These are phyloP conservation scores for Marsdenia floribunda DNA, from an alignment of 257 asterid genomes.

Conservation along the genomic window DNA sequence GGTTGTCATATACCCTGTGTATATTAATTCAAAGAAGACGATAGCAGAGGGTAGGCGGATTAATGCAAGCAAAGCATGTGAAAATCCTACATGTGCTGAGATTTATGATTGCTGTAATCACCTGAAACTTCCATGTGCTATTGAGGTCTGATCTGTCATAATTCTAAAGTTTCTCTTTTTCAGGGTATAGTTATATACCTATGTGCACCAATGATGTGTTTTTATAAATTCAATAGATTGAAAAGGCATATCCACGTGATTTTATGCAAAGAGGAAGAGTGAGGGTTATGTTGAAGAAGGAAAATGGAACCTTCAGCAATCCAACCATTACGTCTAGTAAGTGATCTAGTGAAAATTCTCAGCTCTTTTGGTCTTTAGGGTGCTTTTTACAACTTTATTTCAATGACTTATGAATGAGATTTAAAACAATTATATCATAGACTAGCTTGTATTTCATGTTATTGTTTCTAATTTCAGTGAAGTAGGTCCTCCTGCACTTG, in stretches of 20 bases:
- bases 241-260: slow-evolving; percentile 96
- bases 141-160: slow-evolving; percentile 49
- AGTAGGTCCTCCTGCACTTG: background rate
- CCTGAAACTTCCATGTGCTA: slow-evolving; percentile 78
- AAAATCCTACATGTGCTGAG: slow-evolving; percentile 80
- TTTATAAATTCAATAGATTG: slow-evolving; percentile 36
- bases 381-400: background rate
- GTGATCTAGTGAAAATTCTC: slow-evolving; percentile 7
- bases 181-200: background rate
- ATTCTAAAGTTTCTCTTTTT: background rate
- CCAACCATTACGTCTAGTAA: slow-evolving; percentile 74
- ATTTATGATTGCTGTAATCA: slow-evolving; percentile 75
- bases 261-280: slow-evolving; percentile 98
- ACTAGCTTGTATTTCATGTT: background rate
- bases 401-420: background rate
- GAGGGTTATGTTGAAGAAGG: slow-evolving; percentile 75
- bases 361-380: background rate
- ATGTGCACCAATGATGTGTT: background rate
- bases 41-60: slow-evolving; percentile 94
- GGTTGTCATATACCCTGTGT: slow-evolving; percentile 77
- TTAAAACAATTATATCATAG: background rate
- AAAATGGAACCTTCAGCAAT: slow-evolving; percentile 69
- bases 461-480: background rate
- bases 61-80: slow-evolving; percentile 72
- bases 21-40: slow-evolving; percentile 87